Evolutionary conservation across 345 rosid genomes (phyloP), one percentile per base, ranked within the genome.

Genomic region (Lepidium africanum): DNA sequence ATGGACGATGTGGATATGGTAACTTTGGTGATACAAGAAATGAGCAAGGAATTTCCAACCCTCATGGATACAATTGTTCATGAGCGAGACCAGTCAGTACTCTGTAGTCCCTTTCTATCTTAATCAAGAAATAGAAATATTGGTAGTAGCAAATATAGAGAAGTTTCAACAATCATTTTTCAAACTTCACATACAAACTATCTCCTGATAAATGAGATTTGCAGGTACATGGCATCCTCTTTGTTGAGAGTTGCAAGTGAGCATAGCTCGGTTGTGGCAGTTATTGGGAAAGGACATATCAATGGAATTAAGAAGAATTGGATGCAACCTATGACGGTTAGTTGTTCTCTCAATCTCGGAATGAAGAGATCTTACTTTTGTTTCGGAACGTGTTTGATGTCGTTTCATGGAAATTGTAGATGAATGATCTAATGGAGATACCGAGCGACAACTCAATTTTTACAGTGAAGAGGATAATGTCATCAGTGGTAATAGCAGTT

Each of bases 211-310:
- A 10, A 39, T 48, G 53, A 48, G 33, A 65, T 6, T 15, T 68
- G 40, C 80, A 95, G 98, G 89, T 91, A 82, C 85, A 95, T 95
- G 99, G 83, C 99, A 12, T 84, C 82, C 15, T 73, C 74, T 13
- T 81, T 95, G 70, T 84, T 84, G 47, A 84, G 76, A 68, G 80
- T 77, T 68, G 97, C 96, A 4, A 77, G 84, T 17, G 91, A 89
- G 71, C 96, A 91, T 57, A 74, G 77, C 65, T 85, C 89, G 21
- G 96, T 95, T 1, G 99, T 94, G 27, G 99, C 96, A 32, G 97
- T 94, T 2, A 90, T 95, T 30, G 99, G 99, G n/a, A 95, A 82
- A 84, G 97, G 97, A n/a, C 99, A 95, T 76, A 74, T 95, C 67
- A 77, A 79, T 39, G 99, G 97, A 75, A 95, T 95, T 57, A 81